These are phyloP conservation scores for Withania somnifera DNA, from an alignment of 305 asterid genomes.

Conservation along the genomic window DNA sequence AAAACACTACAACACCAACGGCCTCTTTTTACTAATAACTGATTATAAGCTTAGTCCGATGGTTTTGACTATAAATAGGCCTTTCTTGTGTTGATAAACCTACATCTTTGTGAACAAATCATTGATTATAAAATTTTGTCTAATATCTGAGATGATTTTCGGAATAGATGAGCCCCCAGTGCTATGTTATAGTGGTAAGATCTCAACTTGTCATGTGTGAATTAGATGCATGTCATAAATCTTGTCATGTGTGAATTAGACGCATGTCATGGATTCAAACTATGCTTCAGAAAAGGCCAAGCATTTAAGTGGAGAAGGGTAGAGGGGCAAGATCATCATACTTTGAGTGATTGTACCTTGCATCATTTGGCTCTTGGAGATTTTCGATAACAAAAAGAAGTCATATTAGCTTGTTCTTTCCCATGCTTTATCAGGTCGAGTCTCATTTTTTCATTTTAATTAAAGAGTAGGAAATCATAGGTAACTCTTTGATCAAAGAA, in stretches of 20 bases:
- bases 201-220: neutral
- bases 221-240: neutral
- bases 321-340: neutral
- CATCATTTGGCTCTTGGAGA: neutral
- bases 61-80: neutral
- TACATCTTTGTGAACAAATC: neutral
- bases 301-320: neutral
- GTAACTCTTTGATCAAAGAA: neutral
- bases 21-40: neutral
- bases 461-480: neutral
- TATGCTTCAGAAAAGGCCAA: too few relatives aligned
- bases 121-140: neutral
- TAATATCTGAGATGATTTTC: neutral
- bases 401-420: neutral
- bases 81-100: neutral
- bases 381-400: neutral
- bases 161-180: neutral
- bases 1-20: neutral
- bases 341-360: neutral
- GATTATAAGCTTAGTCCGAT: neutral
- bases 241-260: too few relatives aligned
- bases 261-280: too few relatives aligned
- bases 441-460: neutral
- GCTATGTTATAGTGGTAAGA: neutral
- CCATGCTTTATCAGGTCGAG: neutral